Evolutionary conservation across 1,284 basidiomycete species (phyloP).

Genomic region (Moesziomyces sp.): DNA sequence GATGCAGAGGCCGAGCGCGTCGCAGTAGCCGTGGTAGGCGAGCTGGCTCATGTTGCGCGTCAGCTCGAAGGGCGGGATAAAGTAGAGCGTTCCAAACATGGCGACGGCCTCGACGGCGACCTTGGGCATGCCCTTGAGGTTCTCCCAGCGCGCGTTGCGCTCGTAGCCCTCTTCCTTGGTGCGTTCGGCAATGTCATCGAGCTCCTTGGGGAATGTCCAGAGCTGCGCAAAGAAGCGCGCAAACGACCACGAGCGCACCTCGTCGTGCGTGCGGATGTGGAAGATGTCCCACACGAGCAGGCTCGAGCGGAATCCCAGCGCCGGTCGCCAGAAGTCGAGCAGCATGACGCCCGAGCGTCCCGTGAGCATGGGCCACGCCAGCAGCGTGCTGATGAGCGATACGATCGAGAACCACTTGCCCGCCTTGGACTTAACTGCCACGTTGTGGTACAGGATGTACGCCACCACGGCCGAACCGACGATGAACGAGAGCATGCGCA

Average conservation of each 20-base stretch:
- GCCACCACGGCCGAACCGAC: conserved; percentile 46
- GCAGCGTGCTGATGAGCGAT: conserved; percentile 42
- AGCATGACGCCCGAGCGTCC: conserved; percentile 57
- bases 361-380: conserved; percentile 59
- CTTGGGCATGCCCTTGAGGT: conserved; percentile 56
- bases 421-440: conserved; percentile 39
- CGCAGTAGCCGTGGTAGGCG: conserved; percentile 59
- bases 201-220: conserved; percentile 64
- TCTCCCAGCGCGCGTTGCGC: conserved; percentile 51
- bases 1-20: conserved; percentile 53
- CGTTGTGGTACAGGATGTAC: conserved; percentile 57
- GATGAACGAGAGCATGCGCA: conserved; percentile 55
- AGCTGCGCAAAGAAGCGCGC: conserved; percentile 62
- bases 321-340: conserved; percentile 64
- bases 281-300: conserved; percentile 66
- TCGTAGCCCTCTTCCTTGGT: conserved; percentile 47
- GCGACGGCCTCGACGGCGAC: conserved; percentile 51
- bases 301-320: conserved; percentile 63
- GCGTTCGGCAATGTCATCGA: conserved; percentile 57
- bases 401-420: conserved; percentile 51
- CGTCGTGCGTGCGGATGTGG: conserved; percentile 54
- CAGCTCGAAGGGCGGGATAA: conserved; percentile 61
- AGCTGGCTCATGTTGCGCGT: conserved; percentile 56
- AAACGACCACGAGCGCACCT: conserved; percentile 58
- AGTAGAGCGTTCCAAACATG: conserved; percentile 52